A percentile compares a stretch with the other conserved stretches of the same genome.
Evolutionary conservation across 1,139 yeast species (phyloP).

Genomic region (Pichia inconspicua): DNA sequence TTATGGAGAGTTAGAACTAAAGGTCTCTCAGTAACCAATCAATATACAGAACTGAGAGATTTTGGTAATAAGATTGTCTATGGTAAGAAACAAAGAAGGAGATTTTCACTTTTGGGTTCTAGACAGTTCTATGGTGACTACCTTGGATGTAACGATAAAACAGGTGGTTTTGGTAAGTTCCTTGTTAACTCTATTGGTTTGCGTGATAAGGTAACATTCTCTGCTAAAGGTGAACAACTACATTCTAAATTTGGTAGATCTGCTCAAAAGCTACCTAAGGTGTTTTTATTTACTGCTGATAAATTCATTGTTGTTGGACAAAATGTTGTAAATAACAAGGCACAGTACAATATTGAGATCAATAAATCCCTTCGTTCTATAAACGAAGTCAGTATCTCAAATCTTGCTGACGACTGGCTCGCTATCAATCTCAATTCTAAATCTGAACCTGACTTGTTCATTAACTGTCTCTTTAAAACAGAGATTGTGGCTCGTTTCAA

Average conservation of each 20-base stretch:
- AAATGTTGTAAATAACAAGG: constrained; percentile 59
- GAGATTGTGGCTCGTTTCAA: constrained; percentile 77
- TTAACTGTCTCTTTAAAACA: constrained; percentile 80
- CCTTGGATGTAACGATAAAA: constrained; percentile 68
- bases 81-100: constrained; percentile 81
- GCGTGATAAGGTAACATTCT: constrained; percentile 64
- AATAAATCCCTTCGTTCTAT: constrained; percentile 55
- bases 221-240: constrained; percentile 72
- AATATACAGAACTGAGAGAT: constrained; percentile 77
- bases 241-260: constrained; percentile 90
- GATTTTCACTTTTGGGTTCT: constrained; percentile 79
- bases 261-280: constrained; percentile 67
- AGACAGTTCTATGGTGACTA: constrained; percentile 95
- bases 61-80: constrained; percentile 64
- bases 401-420: constrained; percentile 87
- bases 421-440: constrained; percentile 58
- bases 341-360: constrained; percentile 59
- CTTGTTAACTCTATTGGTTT: constrained; percentile 61
- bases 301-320: constrained; percentile 64
- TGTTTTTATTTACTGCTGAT: constrained; percentile 58
- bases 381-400: constrained; percentile 60
- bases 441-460: constrained; percentile 66
- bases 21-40: constrained; percentile 42
- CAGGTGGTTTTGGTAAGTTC: constrained; percentile 53
- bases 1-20: constrained; percentile 78